These are phyloP conservation scores for Cercophora scortea DNA, from an alignment of 495 filamentous ascomycete species.

Conservation along the genomic window DNA sequence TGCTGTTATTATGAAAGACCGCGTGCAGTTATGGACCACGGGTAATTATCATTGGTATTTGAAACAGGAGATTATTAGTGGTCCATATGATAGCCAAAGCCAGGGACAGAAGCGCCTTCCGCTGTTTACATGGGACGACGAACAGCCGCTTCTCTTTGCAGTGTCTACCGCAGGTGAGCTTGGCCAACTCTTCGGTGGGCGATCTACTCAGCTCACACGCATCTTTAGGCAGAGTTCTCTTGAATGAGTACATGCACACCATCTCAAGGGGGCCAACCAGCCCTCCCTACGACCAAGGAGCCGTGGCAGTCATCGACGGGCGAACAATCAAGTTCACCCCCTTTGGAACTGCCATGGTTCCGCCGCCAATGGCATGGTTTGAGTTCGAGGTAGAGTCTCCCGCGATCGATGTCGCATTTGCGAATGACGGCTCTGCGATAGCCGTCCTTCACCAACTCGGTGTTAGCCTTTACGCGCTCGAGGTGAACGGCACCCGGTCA, in stretches of 20 bases:
- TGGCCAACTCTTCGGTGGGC: constrained; percentile 5
- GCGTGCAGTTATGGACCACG: constrained; percentile 90
- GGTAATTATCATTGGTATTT: constrained; percentile 97
- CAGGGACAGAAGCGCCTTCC: background rate
- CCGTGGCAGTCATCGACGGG: constrained; percentile 84
- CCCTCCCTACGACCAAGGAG: constrained; percentile 70
- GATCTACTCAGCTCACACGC: constrained; percentile 10
- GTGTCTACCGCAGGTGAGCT: constrained; percentile 36
- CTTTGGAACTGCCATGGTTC: constrained; percentile 72
- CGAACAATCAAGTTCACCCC: constrained; percentile 76
- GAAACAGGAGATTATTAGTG: constrained; percentile 75
- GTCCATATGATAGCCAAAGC: constrained; percentile 5
- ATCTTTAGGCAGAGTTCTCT: constrained; percentile 42
- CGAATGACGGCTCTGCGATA: constrained; percentile 55
- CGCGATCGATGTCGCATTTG: constrained; percentile 68
- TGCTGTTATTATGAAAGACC: constrained; percentile 66
- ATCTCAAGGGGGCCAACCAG: constrained; percentile 58
- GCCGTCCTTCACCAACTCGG: constrained; percentile 59
- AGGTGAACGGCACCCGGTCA: constrained; percentile 38
- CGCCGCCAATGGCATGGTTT: constrained; percentile 84
- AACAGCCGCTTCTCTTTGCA: constrained; percentile 63
- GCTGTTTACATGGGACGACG: constrained; percentile 65
- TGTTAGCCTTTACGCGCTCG: constrained; percentile 60
- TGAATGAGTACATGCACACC: constrained; percentile 61
- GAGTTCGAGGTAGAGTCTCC: constrained; percentile 59